A percentile compares a stretch with the other conserved stretches of the same genome.
These are phyloP conservation scores for Neltuma alba DNA, from an alignment of 306 rosid species.

Conservation along the genomic window DNA sequence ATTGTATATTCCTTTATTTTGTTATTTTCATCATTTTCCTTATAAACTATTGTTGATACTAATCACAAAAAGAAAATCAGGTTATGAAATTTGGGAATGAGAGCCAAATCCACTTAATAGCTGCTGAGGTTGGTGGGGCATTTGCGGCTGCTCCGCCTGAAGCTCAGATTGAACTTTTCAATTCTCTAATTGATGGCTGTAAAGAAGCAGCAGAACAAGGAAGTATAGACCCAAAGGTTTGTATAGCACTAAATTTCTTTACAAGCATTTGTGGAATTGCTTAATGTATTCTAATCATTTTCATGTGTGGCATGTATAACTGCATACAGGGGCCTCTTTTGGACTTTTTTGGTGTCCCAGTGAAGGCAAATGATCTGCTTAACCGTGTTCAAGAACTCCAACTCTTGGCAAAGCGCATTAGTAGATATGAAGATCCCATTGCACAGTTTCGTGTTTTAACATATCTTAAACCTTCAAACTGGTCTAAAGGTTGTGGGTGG, in stretches of 20 bases:
- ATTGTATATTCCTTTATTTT: constrained; percentile 27
- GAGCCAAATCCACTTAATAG: constrained; percentile 78
- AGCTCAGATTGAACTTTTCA: constrained; percentile 79
- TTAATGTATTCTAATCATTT: constrained; percentile 31
- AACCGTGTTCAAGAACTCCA: constrained; percentile 94
- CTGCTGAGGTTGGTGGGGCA: constrained; percentile 85
- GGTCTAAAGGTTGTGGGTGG: constrained; percentile 99
- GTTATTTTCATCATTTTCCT: constrained; percentile 9
- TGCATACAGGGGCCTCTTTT: constrained; percentile 87
- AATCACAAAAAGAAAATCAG: constrained; percentile 46
- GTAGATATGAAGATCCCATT: constrained; percentile 92
- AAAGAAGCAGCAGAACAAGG: constrained; percentile 81
- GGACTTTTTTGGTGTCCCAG: constrained; percentile 95
- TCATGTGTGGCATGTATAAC: constrained; percentile 36
- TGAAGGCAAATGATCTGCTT: constrained; percentile 87
- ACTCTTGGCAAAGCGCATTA: constrained; percentile 87
- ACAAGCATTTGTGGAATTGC: constrained; percentile 16
- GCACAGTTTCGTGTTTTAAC: constrained; percentile 84
- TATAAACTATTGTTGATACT: constrained; percentile 26
- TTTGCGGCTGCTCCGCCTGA: constrained; percentile 69
- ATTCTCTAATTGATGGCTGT: constrained; percentile 86
- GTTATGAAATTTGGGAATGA: constrained; percentile 93
- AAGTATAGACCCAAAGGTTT: constrained; percentile 83
- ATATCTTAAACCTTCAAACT: constrained; percentile 91
- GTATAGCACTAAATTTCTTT: constrained; percentile 27